Evolutionary conservation across 140 eudicot genomes (phyloP).

Genomic region (Ambrosia hybrid): DNA sequence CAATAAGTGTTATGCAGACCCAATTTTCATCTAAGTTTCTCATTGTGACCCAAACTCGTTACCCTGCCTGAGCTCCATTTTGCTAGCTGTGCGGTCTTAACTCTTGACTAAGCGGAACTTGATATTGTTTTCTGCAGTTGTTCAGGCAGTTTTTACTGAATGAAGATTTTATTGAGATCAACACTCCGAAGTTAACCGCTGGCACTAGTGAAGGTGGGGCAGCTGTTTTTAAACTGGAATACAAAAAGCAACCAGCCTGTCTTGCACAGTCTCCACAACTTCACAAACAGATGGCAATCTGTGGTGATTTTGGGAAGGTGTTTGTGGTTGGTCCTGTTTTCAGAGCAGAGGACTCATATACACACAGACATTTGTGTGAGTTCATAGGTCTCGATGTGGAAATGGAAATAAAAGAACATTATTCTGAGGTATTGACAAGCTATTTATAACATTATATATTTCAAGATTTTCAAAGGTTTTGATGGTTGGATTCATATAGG

Average conservation of each 20-base stretch:
- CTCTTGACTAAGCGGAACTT: neutral
- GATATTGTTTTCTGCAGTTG: constrained; percentile 45
- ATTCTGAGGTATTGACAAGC: constrained; percentile 57
- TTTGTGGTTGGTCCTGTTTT: constrained; percentile 84
- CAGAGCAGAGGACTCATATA: constrained; percentile 87
- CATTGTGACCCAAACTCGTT: too few relatives aligned
- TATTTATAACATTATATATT: too few relatives aligned
- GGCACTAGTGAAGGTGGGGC: constrained; percentile 97
- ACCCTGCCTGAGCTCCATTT: too few relatives aligned
- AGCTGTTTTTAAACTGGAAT: constrained; percentile 77
- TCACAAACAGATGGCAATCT: constrained; percentile 87
- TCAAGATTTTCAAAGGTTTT: neutral
- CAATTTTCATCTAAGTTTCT: too few relatives aligned
- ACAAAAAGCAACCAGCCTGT: constrained; percentile 79
- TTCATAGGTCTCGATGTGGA: constrained; percentile 91
- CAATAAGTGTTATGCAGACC: too few relatives aligned
- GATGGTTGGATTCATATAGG: constrained; percentile 50
- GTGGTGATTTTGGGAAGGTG: constrained; percentile 79
- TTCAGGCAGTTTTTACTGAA: constrained; percentile 55
- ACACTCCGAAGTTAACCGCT: constrained; percentile 70
- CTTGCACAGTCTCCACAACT: constrained; percentile 95
- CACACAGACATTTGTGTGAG: constrained; percentile 92
- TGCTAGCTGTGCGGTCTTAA: neutral
- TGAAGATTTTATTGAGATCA: constrained; percentile 65
- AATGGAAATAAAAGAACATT: constrained; percentile 84